Conservation (phyloP, 2,329 filamentous ascomycete genomes). For the Aspergillus calidoustus region DNA sequence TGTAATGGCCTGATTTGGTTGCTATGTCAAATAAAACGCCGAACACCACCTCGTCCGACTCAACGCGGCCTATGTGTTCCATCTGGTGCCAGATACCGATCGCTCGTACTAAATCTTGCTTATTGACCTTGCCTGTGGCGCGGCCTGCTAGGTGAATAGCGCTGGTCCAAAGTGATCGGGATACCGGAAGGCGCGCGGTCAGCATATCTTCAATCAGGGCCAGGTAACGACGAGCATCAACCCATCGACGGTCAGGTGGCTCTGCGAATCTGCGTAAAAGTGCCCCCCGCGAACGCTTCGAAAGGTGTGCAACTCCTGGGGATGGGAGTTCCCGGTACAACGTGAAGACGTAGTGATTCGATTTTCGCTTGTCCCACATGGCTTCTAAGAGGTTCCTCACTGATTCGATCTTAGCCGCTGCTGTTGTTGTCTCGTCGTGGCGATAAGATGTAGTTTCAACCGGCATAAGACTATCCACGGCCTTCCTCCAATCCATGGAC, state of each 20-base stretch:
- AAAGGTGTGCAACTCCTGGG: conserved; percentile 59
- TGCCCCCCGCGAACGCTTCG: conserved; percentile 58
- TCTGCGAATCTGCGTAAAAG: conserved; percentile 72
- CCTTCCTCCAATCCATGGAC: conserved; percentile 31
- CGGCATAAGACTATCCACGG: conserved; percentile 48
- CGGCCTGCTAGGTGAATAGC: conserved; percentile 79
- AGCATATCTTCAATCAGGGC: conserved; percentile 83
- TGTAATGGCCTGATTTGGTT: conserved; percentile 81
- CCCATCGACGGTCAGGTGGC: conserved; percentile 41
- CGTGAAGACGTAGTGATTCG: conserved; percentile 56
- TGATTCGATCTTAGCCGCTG: conserved; percentile 39
- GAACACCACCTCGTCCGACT: conserved; percentile 79
- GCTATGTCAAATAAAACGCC: conserved; percentile 91
- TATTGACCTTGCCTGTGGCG: conserved; percentile 64
- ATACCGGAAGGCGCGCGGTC: conserved; percentile 70
- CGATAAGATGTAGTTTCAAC: conserved; percentile 30
- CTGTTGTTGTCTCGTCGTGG: conserved; percentile 30
- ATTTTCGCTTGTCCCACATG: conserved; percentile 49
- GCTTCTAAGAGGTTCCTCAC: conserved; percentile 47
- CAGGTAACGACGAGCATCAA: conserved; percentile 77
- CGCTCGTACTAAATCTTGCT: conserved; percentile 67
- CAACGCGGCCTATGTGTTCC: conserved; percentile 72
- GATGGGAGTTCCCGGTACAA: conserved; percentile 58
- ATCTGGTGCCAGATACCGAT: conserved; percentile 86
- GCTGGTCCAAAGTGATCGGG: conserved; percentile 75